Conservation (phyloP, 441 rosid genomes). For the Erysimum cheiri region DNA sequence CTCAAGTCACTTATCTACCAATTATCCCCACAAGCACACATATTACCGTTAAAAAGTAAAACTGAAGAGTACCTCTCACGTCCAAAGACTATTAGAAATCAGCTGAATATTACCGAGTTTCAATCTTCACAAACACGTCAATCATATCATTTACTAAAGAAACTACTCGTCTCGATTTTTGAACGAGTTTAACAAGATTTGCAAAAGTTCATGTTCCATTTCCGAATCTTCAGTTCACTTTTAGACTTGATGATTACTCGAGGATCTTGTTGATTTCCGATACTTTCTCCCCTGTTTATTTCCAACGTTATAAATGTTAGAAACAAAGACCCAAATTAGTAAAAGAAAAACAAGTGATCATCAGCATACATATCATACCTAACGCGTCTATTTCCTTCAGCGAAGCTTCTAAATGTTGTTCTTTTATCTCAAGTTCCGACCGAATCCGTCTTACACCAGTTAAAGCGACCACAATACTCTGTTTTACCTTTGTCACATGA, state of each 20-base stretch:
- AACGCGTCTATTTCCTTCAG: not conserved
- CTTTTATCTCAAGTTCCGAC: not conserved
- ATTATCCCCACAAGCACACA: too few species aligned
- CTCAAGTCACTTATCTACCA: too few species aligned
- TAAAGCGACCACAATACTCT: not conserved
- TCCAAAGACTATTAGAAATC: too few species aligned
- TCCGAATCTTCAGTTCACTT: not conserved
- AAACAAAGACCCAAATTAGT: not conserved
- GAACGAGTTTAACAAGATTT: not conserved
- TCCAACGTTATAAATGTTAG: not conserved
- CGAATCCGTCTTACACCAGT: not conserved
- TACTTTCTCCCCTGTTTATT: not conserved
- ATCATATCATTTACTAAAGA: too few species aligned
- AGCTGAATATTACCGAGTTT: too few species aligned
- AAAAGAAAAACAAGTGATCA: not conserved
- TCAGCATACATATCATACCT: not conserved
- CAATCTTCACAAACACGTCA: too few species aligned
- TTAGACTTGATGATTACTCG: not conserved
- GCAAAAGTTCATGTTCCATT: not conserved
- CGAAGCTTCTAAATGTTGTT: not conserved
- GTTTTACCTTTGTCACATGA: not conserved
- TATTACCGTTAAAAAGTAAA: too few species aligned
- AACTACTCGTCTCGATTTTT: not conserved
- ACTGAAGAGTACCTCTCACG: too few species aligned
- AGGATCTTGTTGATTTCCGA: not conserved